Base-by-base conservation (phyloP, 106 monocot genomes). In the Chionographis japonica region DNA sequence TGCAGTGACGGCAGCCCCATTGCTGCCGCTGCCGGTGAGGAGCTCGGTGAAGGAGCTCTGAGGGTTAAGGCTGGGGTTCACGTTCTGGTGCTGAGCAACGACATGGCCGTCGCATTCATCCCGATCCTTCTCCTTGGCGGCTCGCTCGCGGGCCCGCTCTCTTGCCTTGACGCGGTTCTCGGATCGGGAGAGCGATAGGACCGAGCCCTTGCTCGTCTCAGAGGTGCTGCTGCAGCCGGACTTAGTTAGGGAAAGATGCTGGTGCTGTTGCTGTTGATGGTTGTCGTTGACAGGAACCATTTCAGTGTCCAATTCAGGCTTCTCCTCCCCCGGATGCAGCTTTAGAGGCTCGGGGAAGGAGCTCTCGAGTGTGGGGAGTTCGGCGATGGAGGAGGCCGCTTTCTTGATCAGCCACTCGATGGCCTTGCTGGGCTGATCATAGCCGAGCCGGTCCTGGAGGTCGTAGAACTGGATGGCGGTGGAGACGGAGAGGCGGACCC, bases 401-500 rank as follows among this genome's bases (percentile, higher is more conserved):
- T 92, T 84, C 46, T 87, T 86, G 54, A 98, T 92, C 20, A 98
- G 77, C 97, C 97, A 98, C 71, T 98, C 97, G 11, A 98, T 87
- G 4, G 97, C 97, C 62, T 98, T 90, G 72, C 97, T 98, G 4
- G 97, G 97, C 62, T 98, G 97, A 54, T 92, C 97, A 40, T 79
- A 89, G 2, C 97, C 97, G 11, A 98, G 92, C 2, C 97, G 89
- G 58, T 98, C 97, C 69, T 98, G 97, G 52, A 98, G 85, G 56
- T 98, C 92, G 49, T 98, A 98, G 72, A 98, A 98, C 73, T 98
- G 90, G 65, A 98, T 98, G 6, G 97, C 97, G 0, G 97, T 98
- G 17, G 97, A 87, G n/a, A 98, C 97, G 4, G 97, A 98, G 12
- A 98, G 83, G 2, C 97, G 79, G 20, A 98, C 92, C 4, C 97